These are phyloP conservation scores for Komagataea norvegica DNA, from an alignment of 1,139 yeast species.

Conservation along the genomic window DNA sequence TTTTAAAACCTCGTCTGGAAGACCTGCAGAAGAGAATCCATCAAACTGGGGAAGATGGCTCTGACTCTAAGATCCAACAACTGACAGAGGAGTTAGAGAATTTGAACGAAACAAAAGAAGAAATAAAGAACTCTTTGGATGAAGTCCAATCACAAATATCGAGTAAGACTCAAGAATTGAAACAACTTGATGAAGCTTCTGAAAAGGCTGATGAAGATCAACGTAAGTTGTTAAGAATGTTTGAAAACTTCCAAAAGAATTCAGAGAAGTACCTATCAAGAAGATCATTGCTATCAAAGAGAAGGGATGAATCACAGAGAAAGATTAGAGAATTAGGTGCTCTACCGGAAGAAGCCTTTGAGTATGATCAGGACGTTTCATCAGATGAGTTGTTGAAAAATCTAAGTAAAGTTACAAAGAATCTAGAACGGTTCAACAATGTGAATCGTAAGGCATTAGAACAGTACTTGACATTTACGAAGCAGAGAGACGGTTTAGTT, in stretches of 20 bases:
- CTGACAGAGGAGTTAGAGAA: conserved; percentile 33
- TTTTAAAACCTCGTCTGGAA: conserved; percentile 41
- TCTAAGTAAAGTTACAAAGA: conserved; percentile 53
- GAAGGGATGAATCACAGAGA: conserved; percentile 69
- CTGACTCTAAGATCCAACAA: conserved; percentile 23
- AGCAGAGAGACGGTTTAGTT: conserved; percentile 63
- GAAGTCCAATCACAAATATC: conserved; percentile 27
- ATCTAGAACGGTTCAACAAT: conserved; percentile 62
- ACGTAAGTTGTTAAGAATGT: conserved; percentile 44
- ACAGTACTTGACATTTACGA: conserved; percentile 70
- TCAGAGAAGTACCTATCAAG: conserved; percentile 64
- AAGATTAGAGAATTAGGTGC: conserved; percentile 82
- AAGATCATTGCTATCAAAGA: conserved; percentile 52
- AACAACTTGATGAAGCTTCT: conserved; percentile 37
- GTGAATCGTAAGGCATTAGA: conserved; percentile 90
- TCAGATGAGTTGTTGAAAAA: conserved; percentile 54
- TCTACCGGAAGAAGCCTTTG: conserved; percentile 80
- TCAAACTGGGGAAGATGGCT: conserved; percentile 12
- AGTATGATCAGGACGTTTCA: conserved; percentile 37
- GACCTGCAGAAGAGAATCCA: conserved; percentile 27
- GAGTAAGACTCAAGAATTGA: conserved; percentile 26
- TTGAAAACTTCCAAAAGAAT: conserved; percentile 60
- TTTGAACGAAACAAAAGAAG: conserved; percentile 28
- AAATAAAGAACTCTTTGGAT: conserved; percentile 33
- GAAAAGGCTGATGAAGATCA: conserved; percentile 56